These are phyloP conservation scores for Eimeria necatrix DNA, from an alignment of 169 alveolate species.

Conservation along the genomic window DNA sequence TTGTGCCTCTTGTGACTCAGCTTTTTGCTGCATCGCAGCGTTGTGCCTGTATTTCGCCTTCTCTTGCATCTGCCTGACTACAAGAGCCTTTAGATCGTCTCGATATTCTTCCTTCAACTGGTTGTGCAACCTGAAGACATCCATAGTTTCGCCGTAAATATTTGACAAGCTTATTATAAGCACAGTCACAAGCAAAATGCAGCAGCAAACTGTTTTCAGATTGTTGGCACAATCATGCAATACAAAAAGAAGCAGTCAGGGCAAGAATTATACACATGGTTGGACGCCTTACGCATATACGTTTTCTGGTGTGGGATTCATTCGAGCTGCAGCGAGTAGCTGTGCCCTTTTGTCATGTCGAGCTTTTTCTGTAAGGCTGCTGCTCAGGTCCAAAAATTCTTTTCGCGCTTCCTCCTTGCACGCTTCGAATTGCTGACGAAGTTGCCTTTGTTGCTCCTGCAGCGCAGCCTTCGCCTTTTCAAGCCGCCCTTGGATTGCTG, in stretches of 20 bases:
- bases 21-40: conserved; percentile 56
- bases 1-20: neutral
- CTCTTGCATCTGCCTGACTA: conserved; percentile 64
- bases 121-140: conserved; percentile 34
- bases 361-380: conserved; percentile 18
- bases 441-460: conserved; percentile 40
- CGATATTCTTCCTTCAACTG: conserved; percentile 58
- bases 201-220: too few relatives aligned
- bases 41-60: conserved; percentile 63
- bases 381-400: conserved; percentile 53
- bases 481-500: conserved; percentile 43
- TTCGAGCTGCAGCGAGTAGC: conserved; percentile 65
- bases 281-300: conserved; percentile 33
- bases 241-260: neutral
- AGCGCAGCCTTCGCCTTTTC: conserved; percentile 49
- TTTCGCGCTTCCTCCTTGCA: conserved; percentile 38
- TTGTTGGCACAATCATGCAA: neutral
- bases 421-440: conserved; percentile 58
- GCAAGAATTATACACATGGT: neutral
- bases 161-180: too few relatives aligned
- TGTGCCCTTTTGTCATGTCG: conserved; percentile 36
- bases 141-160: neutral
- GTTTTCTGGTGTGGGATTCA: conserved; percentile 60
- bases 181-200: too few relatives aligned
- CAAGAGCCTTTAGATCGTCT: conserved; percentile 44